phyloP scores from a whole-genome alignment of 2,329 filamentous ascomycete species.

The Ambrosiella cleistominuta region DNA sequence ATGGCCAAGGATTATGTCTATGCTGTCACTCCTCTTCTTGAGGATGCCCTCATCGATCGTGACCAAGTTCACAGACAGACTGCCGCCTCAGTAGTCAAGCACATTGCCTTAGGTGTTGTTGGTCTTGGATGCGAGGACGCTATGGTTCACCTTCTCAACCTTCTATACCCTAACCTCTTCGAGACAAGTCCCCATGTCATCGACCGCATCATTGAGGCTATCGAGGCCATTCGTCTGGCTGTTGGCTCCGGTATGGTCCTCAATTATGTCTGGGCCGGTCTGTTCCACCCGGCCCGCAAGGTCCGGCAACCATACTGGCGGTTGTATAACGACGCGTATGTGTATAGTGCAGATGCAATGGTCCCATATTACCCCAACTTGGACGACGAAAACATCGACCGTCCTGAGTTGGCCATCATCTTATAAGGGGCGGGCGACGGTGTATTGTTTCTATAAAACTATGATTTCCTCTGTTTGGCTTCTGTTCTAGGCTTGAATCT shows the following conservation, averaged over 20 bases:
- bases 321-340: slow-evolving; percentile 92
- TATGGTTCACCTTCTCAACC: slow-evolving; percentile 92
- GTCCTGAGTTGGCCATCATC: slow-evolving; percentile 69
- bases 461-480: neutral
- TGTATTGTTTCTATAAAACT: neutral
- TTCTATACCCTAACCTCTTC: slow-evolving; percentile 92
- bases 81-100: slow-evolving; percentile 90
- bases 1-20: slow-evolving; percentile 99
- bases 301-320: slow-evolving; percentile 92
- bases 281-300: slow-evolving; percentile 94
- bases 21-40: slow-evolving; percentile 83
- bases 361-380: slow-evolving; percentile 88
- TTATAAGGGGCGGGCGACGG: slow-evolving; percentile 32
- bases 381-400: slow-evolving; percentile 60
- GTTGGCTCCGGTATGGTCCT: slow-evolving; percentile 83
- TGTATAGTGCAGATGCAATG: slow-evolving; percentile 83
- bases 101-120: slow-evolving; percentile 92
- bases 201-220: slow-evolving; percentile 90
- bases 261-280: slow-evolving; percentile 95
- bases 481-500: too few species aligned
- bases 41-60: slow-evolving; percentile 92
- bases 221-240: slow-evolving; percentile 86
- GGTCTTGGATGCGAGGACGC: slow-evolving; percentile 94
- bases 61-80: slow-evolving; percentile 97
- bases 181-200: slow-evolving; percentile 98